Evolutionary conservation across 2,329 filamentous ascomycete genomes (phyloP).

Genomic region (Fusarium sp.): DNA sequence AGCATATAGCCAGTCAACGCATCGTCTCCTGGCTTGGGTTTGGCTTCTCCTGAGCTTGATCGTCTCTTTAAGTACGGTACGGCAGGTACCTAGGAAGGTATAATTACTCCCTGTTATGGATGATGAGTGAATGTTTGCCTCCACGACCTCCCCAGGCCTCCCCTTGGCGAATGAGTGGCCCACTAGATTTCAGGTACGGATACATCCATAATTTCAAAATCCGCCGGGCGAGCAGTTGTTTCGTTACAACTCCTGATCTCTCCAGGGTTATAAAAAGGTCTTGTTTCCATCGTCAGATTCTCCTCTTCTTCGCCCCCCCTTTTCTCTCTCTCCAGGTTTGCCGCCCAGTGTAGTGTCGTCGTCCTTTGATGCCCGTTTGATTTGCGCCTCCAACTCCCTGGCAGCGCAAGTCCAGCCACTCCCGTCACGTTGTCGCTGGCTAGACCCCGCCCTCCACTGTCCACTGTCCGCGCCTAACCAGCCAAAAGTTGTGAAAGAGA

Average conservation of each 20-base stretch:
- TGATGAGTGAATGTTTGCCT: slow-evolving; percentile 8
- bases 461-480: slow-evolving; percentile 42
- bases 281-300: slow-evolving; percentile 11
- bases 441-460: slow-evolving; percentile 45
- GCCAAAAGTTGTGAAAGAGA: slow-evolving; percentile 43
- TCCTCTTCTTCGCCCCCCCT: slow-evolving; percentile 6
- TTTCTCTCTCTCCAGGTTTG: slow-evolving; percentile 26
- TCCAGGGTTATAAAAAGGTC: slow-evolving; percentile 4
- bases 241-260: slow-evolving; percentile 12
- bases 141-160: slow-evolving; percentile 2
- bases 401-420: slow-evolving; percentile 43
- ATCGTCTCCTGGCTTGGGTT: slow-evolving; percentile 22
- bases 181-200: slow-evolving; percentile 35
- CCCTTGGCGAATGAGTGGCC: slow-evolving; percentile 30
- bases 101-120: slow-evolving; percentile 35
- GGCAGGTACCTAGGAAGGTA: neutral
- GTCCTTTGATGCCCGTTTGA: slow-evolving; percentile 7
- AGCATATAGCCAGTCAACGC: slow-evolving; percentile 11
- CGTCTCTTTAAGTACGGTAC: slow-evolving; percentile 9
- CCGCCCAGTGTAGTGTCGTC: slow-evolving; percentile 24
- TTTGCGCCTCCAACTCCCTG: slow-evolving; percentile 32
- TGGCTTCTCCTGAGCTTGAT: slow-evolving; percentile 18
- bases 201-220: slow-evolving; percentile 39
- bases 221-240: slow-evolving; percentile 4
- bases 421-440: slow-evolving; percentile 45